Evolutionary conservation across 805 yeast species (phyloP).

Genomic region (Pichia manshurica): DNA sequence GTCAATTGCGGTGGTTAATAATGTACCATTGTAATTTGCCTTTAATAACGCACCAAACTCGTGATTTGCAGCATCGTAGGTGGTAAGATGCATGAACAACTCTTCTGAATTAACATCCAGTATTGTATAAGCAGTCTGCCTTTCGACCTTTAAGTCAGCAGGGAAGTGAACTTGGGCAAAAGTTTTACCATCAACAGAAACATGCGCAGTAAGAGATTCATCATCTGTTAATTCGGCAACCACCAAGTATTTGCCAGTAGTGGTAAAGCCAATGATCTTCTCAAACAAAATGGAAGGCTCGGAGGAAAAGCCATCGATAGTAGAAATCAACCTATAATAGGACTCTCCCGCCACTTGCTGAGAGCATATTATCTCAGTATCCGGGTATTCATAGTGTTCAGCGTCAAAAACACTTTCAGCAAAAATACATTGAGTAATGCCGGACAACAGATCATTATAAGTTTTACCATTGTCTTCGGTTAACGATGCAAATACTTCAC

Average conservation of each 20-base stretch:
- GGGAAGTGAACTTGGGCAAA: slow-evolving; percentile 85
- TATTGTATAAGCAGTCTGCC: slow-evolving; percentile 71
- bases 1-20: slow-evolving; percentile 61
- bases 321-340: slow-evolving; percentile 33
- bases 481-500: slow-evolving; percentile 53
- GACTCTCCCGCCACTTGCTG: slow-evolving; percentile 30
- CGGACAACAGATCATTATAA: slow-evolving; percentile 49
- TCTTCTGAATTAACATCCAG: slow-evolving; percentile 68
- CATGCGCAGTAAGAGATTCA: slow-evolving; percentile 56
- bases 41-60: slow-evolving; percentile 80
- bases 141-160: slow-evolving; percentile 48
- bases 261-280: slow-evolving; percentile 65
- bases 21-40: slow-evolving; percentile 88
- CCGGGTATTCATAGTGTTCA: slow-evolving; percentile 26
- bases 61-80: slow-evolving; percentile 39
- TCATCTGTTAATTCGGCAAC: slow-evolving; percentile 58
- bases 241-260: slow-evolving; percentile 63
- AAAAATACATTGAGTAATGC: slow-evolving; percentile 60
- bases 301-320: slow-evolving; percentile 46
- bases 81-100: slow-evolving; percentile 78
- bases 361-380: slow-evolving; percentile 62
- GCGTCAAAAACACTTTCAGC: slow-evolving; percentile 48
- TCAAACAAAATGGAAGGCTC: slow-evolving; percentile 42
- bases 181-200: slow-evolving; percentile 68
- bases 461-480: slow-evolving; percentile 64